These are phyloP conservation scores for Xylaria hypoxylon DNA, from an alignment of 2,329 filamentous ascomycete species.

Conservation along the genomic window DNA sequence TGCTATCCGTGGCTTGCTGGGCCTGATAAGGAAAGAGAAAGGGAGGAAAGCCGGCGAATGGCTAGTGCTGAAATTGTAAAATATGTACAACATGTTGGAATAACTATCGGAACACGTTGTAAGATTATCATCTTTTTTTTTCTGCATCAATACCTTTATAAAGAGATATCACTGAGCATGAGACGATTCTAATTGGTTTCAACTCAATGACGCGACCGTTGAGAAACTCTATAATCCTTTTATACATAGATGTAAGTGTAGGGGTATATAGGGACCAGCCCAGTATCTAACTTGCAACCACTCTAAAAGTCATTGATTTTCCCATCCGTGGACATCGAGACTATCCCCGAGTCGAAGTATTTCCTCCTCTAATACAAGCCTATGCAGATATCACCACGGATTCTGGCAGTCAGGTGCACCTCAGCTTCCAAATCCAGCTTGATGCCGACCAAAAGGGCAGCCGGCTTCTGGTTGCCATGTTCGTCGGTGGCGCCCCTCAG, in stretches of 20 bases:
- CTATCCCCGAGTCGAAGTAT: neutral
- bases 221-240: constrained; percentile 15
- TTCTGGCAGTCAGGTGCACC: constrained; percentile 69
- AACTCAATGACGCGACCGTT: neutral
- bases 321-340: constrained; percentile 3
- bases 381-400: constrained; percentile 71
- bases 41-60: constrained; percentile 54
- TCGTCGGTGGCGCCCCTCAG: constrained; percentile 68
- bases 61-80: constrained; percentile 65
- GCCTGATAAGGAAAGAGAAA: constrained; percentile 64
- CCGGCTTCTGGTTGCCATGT: constrained; percentile 67
- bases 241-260: constrained; percentile 16
- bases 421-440: constrained; percentile 73
- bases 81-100: neutral
- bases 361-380: constrained; percentile 61
- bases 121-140: neutral
- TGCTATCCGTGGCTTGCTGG: constrained; percentile 75
- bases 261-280: constrained; percentile 33
- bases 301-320: constrained; percentile 10
- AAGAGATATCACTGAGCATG: neutral
- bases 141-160: neutral
- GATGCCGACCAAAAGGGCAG: constrained; percentile 70
- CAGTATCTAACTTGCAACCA: constrained; percentile 19
- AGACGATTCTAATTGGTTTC: neutral
- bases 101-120: neutral